Conservation (phyloP, 2,329 filamentous ascomycete species). For the Zelopaecilomyces penicillatus region DNA sequence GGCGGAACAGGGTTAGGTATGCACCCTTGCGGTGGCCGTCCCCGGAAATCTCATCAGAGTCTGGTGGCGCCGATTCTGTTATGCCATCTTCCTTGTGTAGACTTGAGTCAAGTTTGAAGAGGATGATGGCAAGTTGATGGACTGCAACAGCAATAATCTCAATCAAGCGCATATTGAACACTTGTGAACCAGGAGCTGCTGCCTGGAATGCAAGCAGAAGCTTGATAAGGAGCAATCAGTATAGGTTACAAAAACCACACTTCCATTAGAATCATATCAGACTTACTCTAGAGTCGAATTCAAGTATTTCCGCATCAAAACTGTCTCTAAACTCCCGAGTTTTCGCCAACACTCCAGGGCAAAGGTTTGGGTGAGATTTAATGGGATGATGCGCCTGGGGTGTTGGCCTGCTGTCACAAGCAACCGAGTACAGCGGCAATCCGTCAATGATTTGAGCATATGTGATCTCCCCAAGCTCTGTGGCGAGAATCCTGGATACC, state of each 20-base stretch:
- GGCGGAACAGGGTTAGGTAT: constrained; percentile 18
- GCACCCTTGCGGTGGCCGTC: constrained; percentile 7
- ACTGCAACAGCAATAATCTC: constrained; percentile 21
- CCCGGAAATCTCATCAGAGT: too few species aligned
- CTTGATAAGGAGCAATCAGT: constrained; percentile 13
- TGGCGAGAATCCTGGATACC: constrained; percentile 7
- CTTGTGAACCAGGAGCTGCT: constrained; percentile 14
- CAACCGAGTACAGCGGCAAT: constrained; percentile 3
- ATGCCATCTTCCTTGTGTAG: constrained; percentile 17
- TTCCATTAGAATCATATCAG: not conserved
- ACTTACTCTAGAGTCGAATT: constrained; percentile 12
- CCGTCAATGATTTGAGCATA: constrained; percentile 14
- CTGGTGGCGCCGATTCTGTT: constrained; percentile 14
- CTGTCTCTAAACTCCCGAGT: constrained; percentile 7
- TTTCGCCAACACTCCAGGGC: constrained; percentile 11
- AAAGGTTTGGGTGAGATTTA: constrained; percentile 17
- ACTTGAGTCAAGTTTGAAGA: constrained; percentile 15
- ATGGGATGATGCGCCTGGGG: constrained; percentile 11
- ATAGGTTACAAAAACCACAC: too few species aligned
- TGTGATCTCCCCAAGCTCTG: constrained; percentile 4
- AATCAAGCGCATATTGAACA: constrained; percentile 21
- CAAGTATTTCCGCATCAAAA: constrained; percentile 4
- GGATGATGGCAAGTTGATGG: constrained; percentile 20
- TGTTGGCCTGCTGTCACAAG: constrained; percentile 1
- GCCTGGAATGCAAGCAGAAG: constrained; percentile 16